Evolutionary conservation across 2,329 filamentous ascomycete genomes (phyloP).

Genomic region (Chrysoporthe deuterocubensis): DNA sequence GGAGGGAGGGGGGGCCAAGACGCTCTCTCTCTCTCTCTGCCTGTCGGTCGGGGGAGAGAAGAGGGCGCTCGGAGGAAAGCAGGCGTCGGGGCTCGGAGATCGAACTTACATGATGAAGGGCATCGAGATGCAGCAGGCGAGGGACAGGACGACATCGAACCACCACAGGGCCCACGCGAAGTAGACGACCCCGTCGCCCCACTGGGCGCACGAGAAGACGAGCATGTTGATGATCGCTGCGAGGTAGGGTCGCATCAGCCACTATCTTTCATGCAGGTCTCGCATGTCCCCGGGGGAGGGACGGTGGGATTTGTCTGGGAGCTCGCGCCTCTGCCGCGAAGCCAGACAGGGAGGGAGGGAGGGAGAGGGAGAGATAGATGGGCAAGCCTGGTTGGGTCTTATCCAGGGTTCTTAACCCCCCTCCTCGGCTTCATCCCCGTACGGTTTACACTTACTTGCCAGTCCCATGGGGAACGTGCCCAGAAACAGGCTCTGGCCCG

Average conservation of each 20-base stretch:
- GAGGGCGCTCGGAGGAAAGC: conserved; percentile 56
- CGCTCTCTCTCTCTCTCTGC: too few species aligned
- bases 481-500: conserved; percentile 65
- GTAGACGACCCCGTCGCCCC: conserved; percentile 56
- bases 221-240: conserved; percentile 61
- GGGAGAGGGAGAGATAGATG: background rate
- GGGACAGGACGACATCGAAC: conserved; percentile 51
- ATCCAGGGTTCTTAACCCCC: background rate
- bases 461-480: conserved; percentile 44
- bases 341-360: background rate
- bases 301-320: too few species aligned
- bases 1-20: conserved; percentile 57
- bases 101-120: conserved; percentile 58
- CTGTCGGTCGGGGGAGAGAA: too few species aligned
- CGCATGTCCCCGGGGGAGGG: background rate
- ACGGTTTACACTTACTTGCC: conserved; percentile 5
- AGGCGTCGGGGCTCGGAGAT: conserved; percentile 54
- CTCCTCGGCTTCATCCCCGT: too few species aligned
- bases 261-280: background rate
- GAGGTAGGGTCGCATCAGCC: conserved; percentile 4
- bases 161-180: conserved; percentile 60
- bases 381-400: background rate
- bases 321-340: too few species aligned
- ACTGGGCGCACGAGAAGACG: conserved; percentile 61
- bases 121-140: conserved; percentile 50